Evolutionary conservation across 2,329 filamentous ascomycete species (phyloP).

Genomic region (Aspergillus intermedius): DNA sequence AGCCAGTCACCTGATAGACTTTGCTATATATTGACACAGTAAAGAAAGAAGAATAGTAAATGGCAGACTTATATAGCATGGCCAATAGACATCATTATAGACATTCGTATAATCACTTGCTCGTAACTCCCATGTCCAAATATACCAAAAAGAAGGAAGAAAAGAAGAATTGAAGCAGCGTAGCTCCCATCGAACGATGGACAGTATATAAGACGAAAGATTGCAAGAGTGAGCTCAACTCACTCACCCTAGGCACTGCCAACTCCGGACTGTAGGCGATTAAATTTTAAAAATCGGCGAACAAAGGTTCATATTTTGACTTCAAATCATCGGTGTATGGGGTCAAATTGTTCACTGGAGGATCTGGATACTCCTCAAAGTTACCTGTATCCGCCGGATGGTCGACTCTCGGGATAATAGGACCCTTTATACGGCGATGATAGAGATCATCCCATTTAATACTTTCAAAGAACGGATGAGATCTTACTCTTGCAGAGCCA

Average conservation of each 20-base stretch:
- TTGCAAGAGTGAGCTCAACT: neutral
- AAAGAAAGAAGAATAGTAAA: neutral
- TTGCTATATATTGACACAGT: neutral
- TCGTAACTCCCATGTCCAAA: neutral
- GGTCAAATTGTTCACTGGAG: constrained; percentile 47
- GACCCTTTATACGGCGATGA: constrained; percentile 53
- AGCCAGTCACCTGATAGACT: neutral
- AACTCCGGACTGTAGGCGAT: neutral
- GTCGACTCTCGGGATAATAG: constrained; percentile 56
- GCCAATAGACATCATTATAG: neutral
- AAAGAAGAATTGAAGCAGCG: neutral
- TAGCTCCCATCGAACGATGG: neutral
- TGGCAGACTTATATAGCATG: neutral
- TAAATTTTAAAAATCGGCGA: constrained; percentile 51
- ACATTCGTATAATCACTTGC: neutral
- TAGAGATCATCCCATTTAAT: constrained; percentile 60
- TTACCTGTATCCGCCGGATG: constrained; percentile 57
- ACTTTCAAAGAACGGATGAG: constrained; percentile 56
- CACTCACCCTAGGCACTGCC: neutral
- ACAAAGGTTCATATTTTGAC: constrained; percentile 54
- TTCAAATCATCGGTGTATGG: constrained; percentile 55
- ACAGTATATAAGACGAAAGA: no score
- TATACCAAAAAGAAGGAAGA: neutral
- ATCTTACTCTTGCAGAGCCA: constrained; percentile 53
- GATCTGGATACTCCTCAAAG: constrained; percentile 59